Percentiles rank a stretch among this genome's conserved stretches.
Evolutionary conservation across 1,139 yeast genomes (phyloP).

Genomic region (Protomyces inouyei): DNA sequence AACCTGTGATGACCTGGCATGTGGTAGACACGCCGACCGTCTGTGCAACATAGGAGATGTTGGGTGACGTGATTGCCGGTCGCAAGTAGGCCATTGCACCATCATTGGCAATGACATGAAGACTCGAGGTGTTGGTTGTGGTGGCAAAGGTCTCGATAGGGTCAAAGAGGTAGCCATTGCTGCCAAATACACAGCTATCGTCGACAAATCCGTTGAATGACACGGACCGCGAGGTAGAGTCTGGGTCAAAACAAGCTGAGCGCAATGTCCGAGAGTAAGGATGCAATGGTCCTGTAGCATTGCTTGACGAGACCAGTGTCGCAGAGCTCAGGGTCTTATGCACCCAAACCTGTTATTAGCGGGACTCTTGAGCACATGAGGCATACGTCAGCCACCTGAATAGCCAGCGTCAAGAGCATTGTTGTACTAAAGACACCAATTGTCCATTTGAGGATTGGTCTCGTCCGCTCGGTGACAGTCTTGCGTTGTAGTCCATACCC

Average conservation of each 20-base stretch:
- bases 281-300: not conserved
- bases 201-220: not conserved
- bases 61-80: not conserved
- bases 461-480: not conserved
- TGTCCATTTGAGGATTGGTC: not conserved
- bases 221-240: not conserved
- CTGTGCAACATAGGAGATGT: not conserved
- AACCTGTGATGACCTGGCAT: not conserved
- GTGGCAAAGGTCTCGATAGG: slow-evolving; percentile 11
- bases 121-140: not conserved
- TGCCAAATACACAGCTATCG: not conserved
- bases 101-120: not conserved
- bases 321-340: slow-evolving; percentile 1
- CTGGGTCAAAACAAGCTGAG: not conserved
- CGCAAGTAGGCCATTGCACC: not conserved
- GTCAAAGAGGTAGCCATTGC: not conserved
- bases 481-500: not conserved
- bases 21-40: not conserved
- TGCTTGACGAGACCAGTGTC: not conserved
- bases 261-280: not conserved
- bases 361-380: not conserved
- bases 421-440: not conserved
- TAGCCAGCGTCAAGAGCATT: not conserved
- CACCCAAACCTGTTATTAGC: not conserved
- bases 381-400: slow-evolving; percentile 1